phyloP scores from a whole-genome alignment of 2,329 filamentous ascomycete genomes.

The Alternaria gaisen region DNA sequence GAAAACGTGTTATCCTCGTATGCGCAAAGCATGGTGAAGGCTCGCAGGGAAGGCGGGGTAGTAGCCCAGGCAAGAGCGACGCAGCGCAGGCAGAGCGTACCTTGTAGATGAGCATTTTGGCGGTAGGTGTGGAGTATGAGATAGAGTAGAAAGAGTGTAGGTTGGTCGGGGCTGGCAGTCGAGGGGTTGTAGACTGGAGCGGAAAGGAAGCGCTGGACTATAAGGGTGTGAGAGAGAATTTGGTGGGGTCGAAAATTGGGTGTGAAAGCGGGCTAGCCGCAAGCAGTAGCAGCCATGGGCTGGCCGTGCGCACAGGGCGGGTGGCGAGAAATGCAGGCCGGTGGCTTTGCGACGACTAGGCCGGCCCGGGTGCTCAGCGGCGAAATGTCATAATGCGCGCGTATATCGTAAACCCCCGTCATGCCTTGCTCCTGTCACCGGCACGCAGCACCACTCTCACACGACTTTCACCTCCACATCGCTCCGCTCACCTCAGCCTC shows the following conservation, averaged over 20 bases:
- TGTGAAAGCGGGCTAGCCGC: slow-evolving; percentile 16
- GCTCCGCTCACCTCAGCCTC: slow-evolving; percentile 46
- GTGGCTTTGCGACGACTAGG: slow-evolving; percentile 4
- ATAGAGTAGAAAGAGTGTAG: slow-evolving; percentile 21
- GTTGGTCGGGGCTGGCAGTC: slow-evolving; percentile 18
- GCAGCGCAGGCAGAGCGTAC: slow-evolving; percentile 47
- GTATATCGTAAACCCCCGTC: slow-evolving; percentile 6
- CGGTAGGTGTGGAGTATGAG: slow-evolving; percentile 15
- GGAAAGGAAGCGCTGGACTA: slow-evolving; percentile 27
- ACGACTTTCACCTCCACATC: slow-evolving; percentile 30
- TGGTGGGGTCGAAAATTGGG: slow-evolving; percentile 42
- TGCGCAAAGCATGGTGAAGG: slow-evolving; percentile 24
- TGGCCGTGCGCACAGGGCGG: neutral
- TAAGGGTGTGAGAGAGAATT: slow-evolving; percentile 29
- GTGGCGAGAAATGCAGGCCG: neutral
- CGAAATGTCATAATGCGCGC: slow-evolving; percentile 37
- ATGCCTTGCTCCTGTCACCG: slow-evolving; percentile 22
- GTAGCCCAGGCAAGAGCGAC: slow-evolving; percentile 34
- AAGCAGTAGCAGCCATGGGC: slow-evolving; percentile 7
- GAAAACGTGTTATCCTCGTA: slow-evolving; percentile 7
- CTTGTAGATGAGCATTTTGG: slow-evolving; percentile 66
- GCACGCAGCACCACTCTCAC: slow-evolving; percentile 43
- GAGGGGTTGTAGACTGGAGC: slow-evolving; percentile 25
- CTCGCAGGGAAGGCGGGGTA: slow-evolving; percentile 35
- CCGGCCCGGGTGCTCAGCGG: slow-evolving; percentile 3